phyloP scores from a whole-genome alignment of 148 eudicot species.

The Salicornia ramosissima region DNA sequence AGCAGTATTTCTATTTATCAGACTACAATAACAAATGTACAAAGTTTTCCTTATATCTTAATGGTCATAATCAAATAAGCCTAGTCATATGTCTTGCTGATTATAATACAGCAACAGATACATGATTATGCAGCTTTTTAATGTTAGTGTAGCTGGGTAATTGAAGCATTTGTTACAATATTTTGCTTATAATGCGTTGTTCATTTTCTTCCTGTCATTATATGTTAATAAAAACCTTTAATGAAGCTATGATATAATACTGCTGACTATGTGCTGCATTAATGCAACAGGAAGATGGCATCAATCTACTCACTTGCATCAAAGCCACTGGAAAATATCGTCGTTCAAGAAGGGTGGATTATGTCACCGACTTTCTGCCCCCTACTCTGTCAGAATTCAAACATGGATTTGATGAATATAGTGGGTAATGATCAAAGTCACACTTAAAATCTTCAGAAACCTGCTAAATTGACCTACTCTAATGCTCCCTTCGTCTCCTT shows the following conservation, averaged over 20 bases:
- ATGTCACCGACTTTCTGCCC: conserved; percentile 62
- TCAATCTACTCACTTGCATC: conserved; percentile 68
- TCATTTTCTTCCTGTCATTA: not conserved
- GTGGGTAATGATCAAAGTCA: conserved; percentile 39
- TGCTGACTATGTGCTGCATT: conserved; percentile 14
- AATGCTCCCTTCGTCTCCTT: too few species aligned
- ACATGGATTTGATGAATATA: conserved; percentile 20
- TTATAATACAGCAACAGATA: not conserved
- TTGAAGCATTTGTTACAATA: not conserved
- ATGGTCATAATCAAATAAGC: not conserved
- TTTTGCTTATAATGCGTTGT: not conserved
- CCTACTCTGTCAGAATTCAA: conserved; percentile 71
- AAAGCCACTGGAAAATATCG: conserved; percentile 71
- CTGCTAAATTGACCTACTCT: not conserved
- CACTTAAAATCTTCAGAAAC: not conserved
- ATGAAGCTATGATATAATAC: not conserved
- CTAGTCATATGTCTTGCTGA: not conserved
- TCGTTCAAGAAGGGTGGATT: conserved; percentile 55
- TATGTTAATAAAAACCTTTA: not conserved
- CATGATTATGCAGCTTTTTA: not conserved
- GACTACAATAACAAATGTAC: not conserved
- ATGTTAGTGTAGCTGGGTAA: not conserved
- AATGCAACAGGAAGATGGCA: conserved; percentile 80
- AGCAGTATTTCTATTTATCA: not conserved
- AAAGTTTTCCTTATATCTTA: not conserved